Evolutionary conservation across 1,284 basidiomycete species (phyloP), one percentile per base, ranked within the genome.

Genomic region (Boletus mariae): DNA sequence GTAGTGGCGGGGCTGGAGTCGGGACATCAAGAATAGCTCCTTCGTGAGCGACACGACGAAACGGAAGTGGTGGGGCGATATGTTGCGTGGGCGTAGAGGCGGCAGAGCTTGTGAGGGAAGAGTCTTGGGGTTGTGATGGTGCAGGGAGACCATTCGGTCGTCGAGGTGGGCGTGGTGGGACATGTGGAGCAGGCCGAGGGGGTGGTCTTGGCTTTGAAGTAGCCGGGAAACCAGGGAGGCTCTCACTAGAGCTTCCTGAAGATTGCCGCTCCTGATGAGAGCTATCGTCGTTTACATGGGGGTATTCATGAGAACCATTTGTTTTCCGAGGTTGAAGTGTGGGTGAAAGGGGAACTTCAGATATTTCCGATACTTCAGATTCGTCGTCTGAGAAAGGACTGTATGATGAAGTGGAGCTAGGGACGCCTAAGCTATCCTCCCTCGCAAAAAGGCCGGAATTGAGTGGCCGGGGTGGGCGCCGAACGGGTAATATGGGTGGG

Each of bases 361-460:
- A 57, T 31, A 64, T 43, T 28, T 64, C 66, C 2, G 65, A 67
- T 46, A 57, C 48, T 29, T 60, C 67, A 1, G 69, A 69, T 48
- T 68, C 66, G 4, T 58, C 59, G 15, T 68, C 66, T 6, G 69
- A 67, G 53, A 68, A 68, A 5, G 68, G 69, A 51, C 66, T 68
- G 23, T 49, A 50, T 9, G 69, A 67, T 0, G 65, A 58, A 47
- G 52, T 58, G 23, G 67, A 65, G 11, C 58, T 62, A 17, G 53
- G 44, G 17, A 56, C 32, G 5, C 69, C 66, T 37, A 57, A 34
- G 13, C 52, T 57, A 32, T 71, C 68, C 13, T 61, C 61, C 4
- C 35, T 50, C 20, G 57, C 17, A 43, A 64, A 61, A 20, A 71
- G 65, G 0, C 52, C 43, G 4, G 64, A 58, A 13, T 48, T 56